Base-by-base conservation (phyloP, 2,329 filamentous ascomycete species). In the Hysterium pulicare region DNA sequence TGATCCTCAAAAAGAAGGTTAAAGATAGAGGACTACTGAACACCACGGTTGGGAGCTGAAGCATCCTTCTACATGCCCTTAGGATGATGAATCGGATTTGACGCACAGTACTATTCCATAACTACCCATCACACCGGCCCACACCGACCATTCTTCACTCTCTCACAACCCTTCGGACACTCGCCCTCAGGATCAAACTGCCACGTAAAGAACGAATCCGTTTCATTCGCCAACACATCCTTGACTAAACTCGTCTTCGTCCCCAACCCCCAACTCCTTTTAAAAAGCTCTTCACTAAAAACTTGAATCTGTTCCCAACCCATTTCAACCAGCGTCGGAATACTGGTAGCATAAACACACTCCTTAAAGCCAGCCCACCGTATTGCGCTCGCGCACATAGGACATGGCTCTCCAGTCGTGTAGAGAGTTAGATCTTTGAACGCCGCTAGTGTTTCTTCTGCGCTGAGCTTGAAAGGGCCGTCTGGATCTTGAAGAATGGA, bases 381-480 rank as follows among this genome's bases (percentile, higher is more conserved):
- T 47, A 80, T 78, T 0, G 76, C 77, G 5, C 74, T 71, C 1
- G 77, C 75, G 50, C 78, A 81, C 72, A 80, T 81, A 5, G 76
- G 73, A 55, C 77, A 81, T 43, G 71, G 73, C 57, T 81, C 77
- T 2, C 72, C 77, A 54, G 77, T 81, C 17, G 77, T 80, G 57
- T 81, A 80, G 3, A 80, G 57, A 4, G 71, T 71, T n/a, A 81
- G 57, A 13, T 66, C 49, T 2, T 58, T 45, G 49, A 76, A 78
- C 0, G 76, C 77, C 3, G 51, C 55, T n/a, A 69, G 53, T 0
- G 73, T 69, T 41, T 72, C 66, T 7, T 53, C 37, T 0, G 69
- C 53, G 1, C 62, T 66, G 31, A 79, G 54, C 3, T 63, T 67
- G 55, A 74, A 77, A 0, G 61, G 60, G 1, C 75, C 74, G 3